These are phyloP conservation scores for Myxozyma nipponensis DNA, from an alignment of 805 yeast species.

Conservation along the genomic window DNA sequence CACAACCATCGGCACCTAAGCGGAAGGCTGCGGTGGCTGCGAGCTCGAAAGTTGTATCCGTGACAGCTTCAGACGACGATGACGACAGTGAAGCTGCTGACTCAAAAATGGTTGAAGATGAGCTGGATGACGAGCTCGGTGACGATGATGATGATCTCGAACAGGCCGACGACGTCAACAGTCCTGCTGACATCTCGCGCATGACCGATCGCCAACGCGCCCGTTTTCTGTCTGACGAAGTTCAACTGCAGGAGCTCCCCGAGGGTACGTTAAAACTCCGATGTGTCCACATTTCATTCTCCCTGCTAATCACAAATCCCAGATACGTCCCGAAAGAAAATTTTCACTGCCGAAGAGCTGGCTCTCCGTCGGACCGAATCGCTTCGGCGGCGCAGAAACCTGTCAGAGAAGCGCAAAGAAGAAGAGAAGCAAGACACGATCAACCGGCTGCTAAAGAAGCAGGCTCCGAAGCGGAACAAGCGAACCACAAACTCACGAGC, in stretches of 20 bases:
- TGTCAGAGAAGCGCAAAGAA: constrained; percentile 75
- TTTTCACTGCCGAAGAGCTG: constrained; percentile 77
- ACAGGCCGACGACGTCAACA: constrained; percentile 4
- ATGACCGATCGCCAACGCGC: constrained; percentile 43
- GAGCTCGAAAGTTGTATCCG: not conserved
- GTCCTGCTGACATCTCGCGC: constrained; percentile 27
- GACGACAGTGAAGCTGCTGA: constrained; percentile 2
- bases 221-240: constrained; percentile 29
- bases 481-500: constrained; percentile 4
- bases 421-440: constrained; percentile 92
- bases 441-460: constrained; percentile 75
- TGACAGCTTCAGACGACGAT: not conserved
- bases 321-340: constrained; percentile 41
- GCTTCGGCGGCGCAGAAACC: constrained; percentile 82
- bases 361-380: constrained; percentile 79
- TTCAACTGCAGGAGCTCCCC: constrained; percentile 29
- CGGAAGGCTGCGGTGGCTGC: not conserved
- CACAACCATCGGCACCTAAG: not conserved
- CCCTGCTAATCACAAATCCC: too few relatives aligned
- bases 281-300: too few relatives aligned
- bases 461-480: constrained; percentile 52
- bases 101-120: not conserved
- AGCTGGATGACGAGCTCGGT: constrained; percentile 12
- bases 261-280: constrained; percentile 9
- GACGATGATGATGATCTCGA: constrained; percentile 1